Evolutionary conservation across 2,329 filamentous ascomycete genomes (phyloP), one percentile per base, ranked within the genome.

Genomic region (Fusarium gaditjirri): DNA sequence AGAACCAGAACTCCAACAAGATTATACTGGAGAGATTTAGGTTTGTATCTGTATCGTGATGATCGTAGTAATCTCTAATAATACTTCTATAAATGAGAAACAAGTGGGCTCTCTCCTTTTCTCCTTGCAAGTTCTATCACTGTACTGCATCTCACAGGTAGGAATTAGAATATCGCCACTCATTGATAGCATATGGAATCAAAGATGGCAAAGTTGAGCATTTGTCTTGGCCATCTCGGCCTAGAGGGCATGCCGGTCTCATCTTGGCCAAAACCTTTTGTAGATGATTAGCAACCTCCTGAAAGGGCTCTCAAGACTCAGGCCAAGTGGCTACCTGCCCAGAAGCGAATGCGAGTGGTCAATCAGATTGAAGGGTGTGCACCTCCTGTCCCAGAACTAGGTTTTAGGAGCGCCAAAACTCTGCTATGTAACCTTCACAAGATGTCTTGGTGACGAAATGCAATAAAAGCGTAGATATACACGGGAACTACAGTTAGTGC

Each of bases 271-370:
- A 52, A 36, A 12, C 33, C 19, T 14, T 52, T 44, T 66, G 65
- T 54, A 41, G 33, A 54, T 54, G 61, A 55, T 41, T 50, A 61
- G 62, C 41, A 52, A 56, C 58, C 33, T 62, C 53, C 33, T 61
- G 41, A 21, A 41, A 49, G 23, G 5, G 31, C 59, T 59, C 31
- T 33, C 31, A 33, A 33, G 31, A 33, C 53, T 49, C 55, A 44
- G 50, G 60, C 41, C 60, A 47, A 44, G 57, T 72, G 54, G 56
- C 49, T 53, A 39, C 68, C 56, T 55, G 70, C 65, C 49, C 46
- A 57, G 58, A 50, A 38, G 27, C 55, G n/a, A 49, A 68, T 68
- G 61, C 65, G 71, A 65, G 64, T 68, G 58, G 61, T 27, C 65
- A 41, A 41, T 38, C 25, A 55, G 27, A 52, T 54, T 57, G 53